phyloP scores from a whole-genome alignment of 768 basidiomycete genomes.

The Leucosporidium yakuticum region DNA sequence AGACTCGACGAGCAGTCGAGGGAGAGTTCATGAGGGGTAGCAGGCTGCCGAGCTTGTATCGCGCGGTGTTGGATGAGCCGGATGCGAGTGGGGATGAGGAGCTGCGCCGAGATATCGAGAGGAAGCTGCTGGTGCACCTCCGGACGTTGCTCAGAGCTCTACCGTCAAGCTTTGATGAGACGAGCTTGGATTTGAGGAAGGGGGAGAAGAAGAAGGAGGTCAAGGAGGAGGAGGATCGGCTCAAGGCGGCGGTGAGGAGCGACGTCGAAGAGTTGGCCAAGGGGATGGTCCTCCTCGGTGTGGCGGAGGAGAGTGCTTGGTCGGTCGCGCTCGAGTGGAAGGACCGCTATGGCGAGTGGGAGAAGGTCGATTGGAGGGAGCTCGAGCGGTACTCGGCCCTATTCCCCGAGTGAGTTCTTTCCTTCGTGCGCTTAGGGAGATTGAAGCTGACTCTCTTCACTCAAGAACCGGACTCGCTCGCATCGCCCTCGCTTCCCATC shows the following conservation, averaged over 20 bases:
- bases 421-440: not conserved
- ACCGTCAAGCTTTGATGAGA: slow-evolving; percentile 45
- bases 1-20: slow-evolving; percentile 38
- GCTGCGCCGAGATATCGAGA: slow-evolving; percentile 68
- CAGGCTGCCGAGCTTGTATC: slow-evolving; percentile 66
- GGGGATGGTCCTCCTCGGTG: slow-evolving; percentile 67
- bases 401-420: slow-evolving; percentile 52
- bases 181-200: slow-evolving; percentile 33
- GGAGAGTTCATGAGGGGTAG: slow-evolving; percentile 36
- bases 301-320: slow-evolving; percentile 82
- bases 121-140: slow-evolving; percentile 64
- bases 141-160: slow-evolving; percentile 59
- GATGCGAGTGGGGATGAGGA: slow-evolving; percentile 59
- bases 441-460: slow-evolving; percentile 37
- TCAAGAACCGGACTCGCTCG: slow-evolving; percentile 39
- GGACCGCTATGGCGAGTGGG: slow-evolving; percentile 64
- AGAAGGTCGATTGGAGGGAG: slow-evolving; percentile 48
- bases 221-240: slow-evolving; percentile 11
- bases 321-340: slow-evolving; percentile 64
- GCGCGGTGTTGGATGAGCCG: slow-evolving; percentile 75
- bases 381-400: slow-evolving; percentile 59
- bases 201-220: slow-evolving; percentile 46
- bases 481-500: slow-evolving; percentile 1
- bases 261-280: slow-evolving; percentile 67
- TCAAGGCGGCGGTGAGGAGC: slow-evolving; percentile 47